Conservation (phyloP, 2,329 filamentous ascomycete species). For the Colletotrichum incanum region DNA sequence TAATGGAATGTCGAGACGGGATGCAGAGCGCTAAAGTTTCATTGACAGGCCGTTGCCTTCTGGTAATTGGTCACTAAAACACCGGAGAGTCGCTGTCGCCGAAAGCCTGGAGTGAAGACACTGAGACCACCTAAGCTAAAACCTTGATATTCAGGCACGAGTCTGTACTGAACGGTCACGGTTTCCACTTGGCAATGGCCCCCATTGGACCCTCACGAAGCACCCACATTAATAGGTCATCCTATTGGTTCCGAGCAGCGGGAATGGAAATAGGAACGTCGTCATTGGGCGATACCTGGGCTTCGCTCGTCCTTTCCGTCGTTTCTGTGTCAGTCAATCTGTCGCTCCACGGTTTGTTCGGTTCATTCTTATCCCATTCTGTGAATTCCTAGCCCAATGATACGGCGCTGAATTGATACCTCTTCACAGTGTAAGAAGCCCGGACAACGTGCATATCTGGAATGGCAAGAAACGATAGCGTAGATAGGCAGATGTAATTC, state of each 20-base stretch:
- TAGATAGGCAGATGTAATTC: constrained; percentile 22
- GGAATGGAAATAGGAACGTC: constrained; percentile 31
- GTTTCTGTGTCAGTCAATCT: neutral
- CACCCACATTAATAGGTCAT: neutral
- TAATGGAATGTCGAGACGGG: constrained; percentile 42
- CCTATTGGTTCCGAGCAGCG: constrained; percentile 32
- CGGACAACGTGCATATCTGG: neutral
- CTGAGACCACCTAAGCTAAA: constrained; percentile 21
- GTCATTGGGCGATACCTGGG: constrained; percentile 31
- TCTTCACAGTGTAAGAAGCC: neutral
- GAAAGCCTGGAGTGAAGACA: neutral
- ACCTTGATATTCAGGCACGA: constrained; percentile 32
- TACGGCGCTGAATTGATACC: constrained; percentile 9
- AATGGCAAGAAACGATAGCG: constrained; percentile 24
- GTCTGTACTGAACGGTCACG: neutral
- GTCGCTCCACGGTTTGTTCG: neutral
- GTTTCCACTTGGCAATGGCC: neutral
- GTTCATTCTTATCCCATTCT: constrained; percentile 5
- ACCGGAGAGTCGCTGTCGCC: constrained; percentile 9
- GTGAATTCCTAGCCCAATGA: neutral
- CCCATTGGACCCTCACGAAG: neutral
- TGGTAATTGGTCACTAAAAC: constrained; percentile 26
- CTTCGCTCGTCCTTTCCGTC: constrained; percentile 7
- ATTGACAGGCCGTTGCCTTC: constrained; percentile 19
- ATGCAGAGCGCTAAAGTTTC: constrained; percentile 30